A percentile compares a stretch with the other conserved stretches of the same genome.
Evolutionary conservation across 495 filamentous ascomycete genomes (phyloP).

Genomic region (Pyronema omphalodes): DNA sequence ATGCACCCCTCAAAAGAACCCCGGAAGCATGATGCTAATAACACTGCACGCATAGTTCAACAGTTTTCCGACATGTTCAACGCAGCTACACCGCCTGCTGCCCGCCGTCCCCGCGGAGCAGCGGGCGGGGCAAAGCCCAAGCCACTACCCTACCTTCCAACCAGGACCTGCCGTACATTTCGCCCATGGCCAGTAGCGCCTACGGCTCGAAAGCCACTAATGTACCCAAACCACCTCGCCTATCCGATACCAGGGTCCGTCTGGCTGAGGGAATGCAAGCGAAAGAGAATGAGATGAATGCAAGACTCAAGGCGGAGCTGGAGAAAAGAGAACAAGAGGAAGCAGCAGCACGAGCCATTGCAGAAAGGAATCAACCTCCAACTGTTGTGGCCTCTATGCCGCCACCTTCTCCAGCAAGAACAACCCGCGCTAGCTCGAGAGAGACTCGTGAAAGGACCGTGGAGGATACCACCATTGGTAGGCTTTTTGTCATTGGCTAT

Average conservation of each 20-base stretch:
- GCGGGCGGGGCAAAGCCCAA: conserved; percentile 4
- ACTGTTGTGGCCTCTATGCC: background rate
- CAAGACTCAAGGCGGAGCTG: conserved; percentile 18
- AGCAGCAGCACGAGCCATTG: background rate
- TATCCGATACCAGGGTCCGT: conserved; percentile 21
- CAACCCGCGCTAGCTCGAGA: background rate
- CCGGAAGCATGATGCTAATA: too few relatives aligned
- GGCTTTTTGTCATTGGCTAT: too few relatives aligned
- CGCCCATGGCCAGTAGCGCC: conserved; percentile 24
- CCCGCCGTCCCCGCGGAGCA: conserved; percentile 3
- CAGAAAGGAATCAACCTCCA: too few relatives aligned
- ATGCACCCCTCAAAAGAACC: background rate
- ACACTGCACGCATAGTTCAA: too few relatives aligned
- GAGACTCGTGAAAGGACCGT: background rate
- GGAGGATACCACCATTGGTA: too few relatives aligned
- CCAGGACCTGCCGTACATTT: conserved; percentile 15
- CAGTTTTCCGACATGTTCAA: conserved; percentile 12
- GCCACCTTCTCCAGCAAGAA: background rate
- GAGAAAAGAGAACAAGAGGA: conserved; percentile 1
- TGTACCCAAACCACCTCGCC: conserved; percentile 20
- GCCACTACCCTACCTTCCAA: background rate
- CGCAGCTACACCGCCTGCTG: conserved; percentile 16
- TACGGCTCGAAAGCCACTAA: conserved; percentile 31
- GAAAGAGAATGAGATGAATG: conserved; percentile 15
- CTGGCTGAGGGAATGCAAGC: conserved; percentile 17